phyloP scores from a whole-genome alignment of 2,329 filamentous ascomycete genomes.

The Cryphonectria naterciae region DNA sequence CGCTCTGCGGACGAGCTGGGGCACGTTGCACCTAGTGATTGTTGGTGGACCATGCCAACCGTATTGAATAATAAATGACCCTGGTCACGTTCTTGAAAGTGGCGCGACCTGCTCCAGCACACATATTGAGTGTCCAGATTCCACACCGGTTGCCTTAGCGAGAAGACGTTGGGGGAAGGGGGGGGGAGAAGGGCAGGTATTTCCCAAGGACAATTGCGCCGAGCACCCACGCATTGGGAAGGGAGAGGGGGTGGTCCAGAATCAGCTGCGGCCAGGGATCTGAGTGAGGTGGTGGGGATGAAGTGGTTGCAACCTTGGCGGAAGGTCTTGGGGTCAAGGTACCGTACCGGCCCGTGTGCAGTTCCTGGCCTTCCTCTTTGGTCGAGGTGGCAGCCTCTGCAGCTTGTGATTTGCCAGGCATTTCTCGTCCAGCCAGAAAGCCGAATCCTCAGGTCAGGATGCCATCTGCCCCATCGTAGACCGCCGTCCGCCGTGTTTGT shows the following conservation, averaged over 20 bases:
- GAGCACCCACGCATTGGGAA: slow-evolving; percentile 17
- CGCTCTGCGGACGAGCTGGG: slow-evolving; percentile 26
- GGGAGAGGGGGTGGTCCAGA: neutral
- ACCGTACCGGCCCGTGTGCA: slow-evolving; percentile 15
- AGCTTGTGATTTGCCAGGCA: slow-evolving; percentile 19
- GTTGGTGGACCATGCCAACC: slow-evolving; percentile 21
- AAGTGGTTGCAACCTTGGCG: slow-evolving; percentile 19
- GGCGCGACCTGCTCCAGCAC: slow-evolving; percentile 10
- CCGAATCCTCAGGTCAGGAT: slow-evolving; percentile 1
- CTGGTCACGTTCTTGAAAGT: slow-evolving; percentile 18
- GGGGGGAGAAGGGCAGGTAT: neutral
- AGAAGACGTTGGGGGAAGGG: slow-evolving; percentile 2
- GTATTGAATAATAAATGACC: slow-evolving; percentile 13
- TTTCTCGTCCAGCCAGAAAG: neutral
- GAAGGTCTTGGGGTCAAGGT: slow-evolving; percentile 2
- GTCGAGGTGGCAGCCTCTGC: slow-evolving; percentile 16
- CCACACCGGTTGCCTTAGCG: neutral
- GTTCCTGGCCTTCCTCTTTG: slow-evolving; percentile 26
- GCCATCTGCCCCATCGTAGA: slow-evolving; percentile 9
- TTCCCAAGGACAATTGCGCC: slow-evolving; percentile 15
- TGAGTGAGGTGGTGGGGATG: slow-evolving; percentile 12
- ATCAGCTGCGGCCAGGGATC: slow-evolving; percentile 28
- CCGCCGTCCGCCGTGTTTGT: slow-evolving; percentile 7
- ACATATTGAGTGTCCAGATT: neutral
- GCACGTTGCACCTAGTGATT: slow-evolving; percentile 25